Percentiles rank a stretch among this genome's conserved stretches.
phyloP scores from a whole-genome alignment of 768 basidiomycete genomes.

The Kwoniella dendrophila region DNA sequence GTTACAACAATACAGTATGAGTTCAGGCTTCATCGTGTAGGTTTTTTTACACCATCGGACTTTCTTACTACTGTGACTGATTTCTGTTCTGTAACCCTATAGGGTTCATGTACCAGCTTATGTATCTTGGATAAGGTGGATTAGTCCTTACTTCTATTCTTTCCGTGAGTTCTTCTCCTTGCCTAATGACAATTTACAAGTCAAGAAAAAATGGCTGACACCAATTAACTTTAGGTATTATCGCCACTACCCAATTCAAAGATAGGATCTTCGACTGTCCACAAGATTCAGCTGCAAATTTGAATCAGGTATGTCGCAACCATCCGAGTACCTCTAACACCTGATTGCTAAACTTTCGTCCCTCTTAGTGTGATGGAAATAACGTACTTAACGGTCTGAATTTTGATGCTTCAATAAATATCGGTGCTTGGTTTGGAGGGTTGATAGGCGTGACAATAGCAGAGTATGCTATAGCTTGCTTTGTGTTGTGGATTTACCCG shows the following conservation, averaged over 20 bases:
- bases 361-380: slow-evolving; percentile 57
- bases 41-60: no score
- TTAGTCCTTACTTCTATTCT: slow-evolving; percentile 58
- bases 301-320: slow-evolving; percentile 29
- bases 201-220: no score
- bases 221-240: slow-evolving; percentile 33
- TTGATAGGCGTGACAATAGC: slow-evolving; percentile 52
- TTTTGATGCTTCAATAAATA: slow-evolving; percentile 43
- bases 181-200: no score
- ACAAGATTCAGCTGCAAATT: slow-evolving; percentile 38
- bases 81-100: slow-evolving; percentile 1
- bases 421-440: slow-evolving; percentile 47
- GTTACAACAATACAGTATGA: slow-evolving; percentile 28
- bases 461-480: slow-evolving; percentile 47
- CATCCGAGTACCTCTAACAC: no score
- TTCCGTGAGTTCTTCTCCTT: slow-evolving; percentile 36
- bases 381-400: slow-evolving; percentile 57
- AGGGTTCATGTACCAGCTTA: slow-evolving; percentile 51
- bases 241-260: slow-evolving; percentile 58
- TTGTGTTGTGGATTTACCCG: slow-evolving; percentile 53
- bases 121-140: slow-evolving; percentile 58
- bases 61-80: no score
- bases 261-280: slow-evolving; percentile 53
- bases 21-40: slow-evolving; percentile 44
- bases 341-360: no score